Base-by-base conservation (phyloP, 768 basidiomycete genomes). In the Boletus rubroflammeus region DNA sequence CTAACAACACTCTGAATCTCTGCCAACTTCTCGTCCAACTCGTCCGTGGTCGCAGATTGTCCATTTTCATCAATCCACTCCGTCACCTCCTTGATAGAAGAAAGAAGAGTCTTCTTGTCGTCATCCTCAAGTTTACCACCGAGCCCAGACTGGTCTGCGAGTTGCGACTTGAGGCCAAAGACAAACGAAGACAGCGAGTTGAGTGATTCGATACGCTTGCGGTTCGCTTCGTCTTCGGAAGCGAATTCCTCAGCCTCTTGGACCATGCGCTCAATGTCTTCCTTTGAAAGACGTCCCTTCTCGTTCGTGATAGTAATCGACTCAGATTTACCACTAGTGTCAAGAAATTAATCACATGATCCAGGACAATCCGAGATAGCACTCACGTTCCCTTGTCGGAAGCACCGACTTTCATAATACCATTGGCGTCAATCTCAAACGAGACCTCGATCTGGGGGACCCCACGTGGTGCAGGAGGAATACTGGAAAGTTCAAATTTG, bases 371-470 rank as follows among this genome's bases (percentile, higher is more conserved):
- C 3, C 14, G 4, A 35, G 5, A 31, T 0, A 0, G 1, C 7
- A 80, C 81, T 76, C 67, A 81, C 90, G 92, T 96, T 71, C 90
- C 93, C 88, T 96, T 96, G 72, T 97, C 94, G 34, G 88, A 80
- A 13, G 93, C 95, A 42, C 81, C 80, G 49, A 98, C 93, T 73
- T 92, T 95, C 86, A 97, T 88, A 64, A 96, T 95, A 78, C 90
- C 91, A 71, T 93, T 92, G 67, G 92, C 89, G 62, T 94, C 93
- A 66, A 96, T 89, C 75, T 96, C 93, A 68, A 98, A 98, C 15
- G 89, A 86, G 48, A 98, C 95, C 73, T 98, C 95, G 51, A 98
- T 95, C 61, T 98, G 96, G 67, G 96, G 96, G 48, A 94, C 91
- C 70, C 95, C 95, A 58, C 95, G 92, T 61, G 95, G 95, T 2